Conservation (phyloP, 169 alveolate species). For the Miamiensis avidus region DNA sequence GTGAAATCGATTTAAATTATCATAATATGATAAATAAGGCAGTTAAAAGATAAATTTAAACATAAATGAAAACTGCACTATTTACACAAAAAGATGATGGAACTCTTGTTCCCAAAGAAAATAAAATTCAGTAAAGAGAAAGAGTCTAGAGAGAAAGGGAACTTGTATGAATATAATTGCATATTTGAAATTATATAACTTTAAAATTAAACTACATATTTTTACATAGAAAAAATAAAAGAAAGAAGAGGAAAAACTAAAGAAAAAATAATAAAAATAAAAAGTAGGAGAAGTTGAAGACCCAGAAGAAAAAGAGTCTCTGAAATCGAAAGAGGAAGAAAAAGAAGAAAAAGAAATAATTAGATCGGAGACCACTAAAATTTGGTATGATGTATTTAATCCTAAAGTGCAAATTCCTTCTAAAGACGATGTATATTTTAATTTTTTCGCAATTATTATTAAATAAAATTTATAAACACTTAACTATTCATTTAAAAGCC, state of each 20-base stretch:
- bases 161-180: conserved; percentile 52
- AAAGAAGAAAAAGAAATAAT: background rate
- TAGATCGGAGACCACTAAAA: conserved; percentile 2
- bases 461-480: too few species aligned
- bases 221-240: background rate
- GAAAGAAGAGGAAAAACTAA: background rate
- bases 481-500: too few species aligned
- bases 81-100: background rate
- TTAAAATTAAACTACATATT: background rate
- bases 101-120: background rate
- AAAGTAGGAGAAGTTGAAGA: background rate
- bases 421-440: conserved; percentile 24
- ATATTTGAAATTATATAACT: background rate
- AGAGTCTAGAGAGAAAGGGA: conserved; percentile 21
- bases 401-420: conserved; percentile 55
- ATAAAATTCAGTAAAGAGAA: conserved; percentile 29
- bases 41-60: background rate
- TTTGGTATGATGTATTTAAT: conserved; percentile 46
- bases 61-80: background rate
- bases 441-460: too few species aligned
- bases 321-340: conserved; percentile 2
- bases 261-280: background rate
- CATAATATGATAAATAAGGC: conserved; percentile 53
- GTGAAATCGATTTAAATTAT: conserved; percentile 50
- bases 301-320: too few species aligned